Evolutionary conservation across 2,329 filamentous ascomycete species (phyloP), one percentile per base, ranked within the genome.

Genomic region (Aureobasidium mangrovei): DNA sequence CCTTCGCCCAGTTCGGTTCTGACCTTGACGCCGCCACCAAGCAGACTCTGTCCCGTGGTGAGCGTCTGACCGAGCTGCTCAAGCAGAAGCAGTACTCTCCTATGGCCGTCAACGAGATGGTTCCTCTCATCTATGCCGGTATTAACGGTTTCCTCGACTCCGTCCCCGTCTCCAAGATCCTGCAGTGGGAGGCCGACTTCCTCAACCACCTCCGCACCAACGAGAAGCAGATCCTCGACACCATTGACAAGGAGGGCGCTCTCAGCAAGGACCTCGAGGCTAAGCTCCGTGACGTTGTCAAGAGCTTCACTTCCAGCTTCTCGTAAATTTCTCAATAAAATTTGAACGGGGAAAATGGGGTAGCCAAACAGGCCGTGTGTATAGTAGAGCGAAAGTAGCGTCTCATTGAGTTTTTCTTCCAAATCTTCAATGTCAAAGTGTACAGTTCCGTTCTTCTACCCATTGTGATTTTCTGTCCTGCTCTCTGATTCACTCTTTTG

Each of bases 41-140:
- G 86, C 93, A 97, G 81, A 97, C 91, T 60, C 85, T 98, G 65
- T 85, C 72, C 80, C 91, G 93, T 86, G 93, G 93, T 88, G 91
- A 97, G 82, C 91, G 93, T 81, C 85, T 91, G 72, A 96, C 91
- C 66, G 91, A 97, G 84, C 88, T 96, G 64, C 86, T 96, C 70
- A 97, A 97, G 86, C 93, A 98, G 83, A 96, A 95, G 84, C 93
- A 98, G 80, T 98, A 97, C 83, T 85, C 82, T 44, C 93, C 93
- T 68, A 96, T 96, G 91, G 88, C 89, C 65, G 91, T 97, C 72
- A 93, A 94, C 81, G 91, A 98, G 81, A 97, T 97, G 91, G 93
- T 98, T 80, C 93, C 93, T 65, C 85, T 98, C 65, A 97, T 98
- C 82, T 98, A 83, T 77, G 91, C 93, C 64, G 93, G 93, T 94